Evolutionary conservation across 2,329 filamentous ascomycete species (phyloP).

Genomic region (Hymenoscyphus fructigenus): DNA sequence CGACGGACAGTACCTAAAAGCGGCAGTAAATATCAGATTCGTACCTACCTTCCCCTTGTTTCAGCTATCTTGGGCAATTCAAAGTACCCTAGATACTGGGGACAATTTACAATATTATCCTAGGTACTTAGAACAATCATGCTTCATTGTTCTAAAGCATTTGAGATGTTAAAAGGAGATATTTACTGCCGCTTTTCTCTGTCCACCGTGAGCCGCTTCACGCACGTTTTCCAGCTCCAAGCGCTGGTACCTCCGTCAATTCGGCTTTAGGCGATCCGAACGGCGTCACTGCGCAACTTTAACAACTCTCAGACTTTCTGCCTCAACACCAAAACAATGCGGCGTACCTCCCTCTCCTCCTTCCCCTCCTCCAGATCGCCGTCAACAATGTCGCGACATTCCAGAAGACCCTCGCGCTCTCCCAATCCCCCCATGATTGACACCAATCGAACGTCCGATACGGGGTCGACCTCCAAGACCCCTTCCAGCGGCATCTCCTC

Average conservation of each 20-base stretch:
- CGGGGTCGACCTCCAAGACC: conserved; percentile 59
- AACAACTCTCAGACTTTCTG: background rate
- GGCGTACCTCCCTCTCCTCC: conserved; percentile 61
- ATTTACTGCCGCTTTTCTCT: no score
- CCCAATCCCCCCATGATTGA: conserved; percentile 50
- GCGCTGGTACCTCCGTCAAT: background rate
- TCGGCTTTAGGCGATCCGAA: background rate
- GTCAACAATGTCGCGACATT: conserved; percentile 54
- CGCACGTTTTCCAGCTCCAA: background rate
- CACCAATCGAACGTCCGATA: conserved; percentile 56
- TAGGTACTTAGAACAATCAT: no score
- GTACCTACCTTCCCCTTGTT: no score
- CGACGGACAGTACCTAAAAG: no score
- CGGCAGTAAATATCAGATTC: no score
- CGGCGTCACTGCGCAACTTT: background rate
- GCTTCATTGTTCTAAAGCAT: no score
- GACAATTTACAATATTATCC: no score
- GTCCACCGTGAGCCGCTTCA: background rate
- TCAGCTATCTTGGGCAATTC: no score
- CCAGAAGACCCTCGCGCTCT: conserved; percentile 53
- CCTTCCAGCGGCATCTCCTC: conserved; percentile 57
- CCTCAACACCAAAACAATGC: conserved; percentile 29
- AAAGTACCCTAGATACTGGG: no score
- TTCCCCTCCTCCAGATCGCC: conserved; percentile 58
- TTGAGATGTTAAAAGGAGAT: no score